Evolutionary conservation across 2,329 filamentous ascomycete species (phyloP), one percentile per base, ranked within the genome.

Genomic region (Didymella exigua): DNA sequence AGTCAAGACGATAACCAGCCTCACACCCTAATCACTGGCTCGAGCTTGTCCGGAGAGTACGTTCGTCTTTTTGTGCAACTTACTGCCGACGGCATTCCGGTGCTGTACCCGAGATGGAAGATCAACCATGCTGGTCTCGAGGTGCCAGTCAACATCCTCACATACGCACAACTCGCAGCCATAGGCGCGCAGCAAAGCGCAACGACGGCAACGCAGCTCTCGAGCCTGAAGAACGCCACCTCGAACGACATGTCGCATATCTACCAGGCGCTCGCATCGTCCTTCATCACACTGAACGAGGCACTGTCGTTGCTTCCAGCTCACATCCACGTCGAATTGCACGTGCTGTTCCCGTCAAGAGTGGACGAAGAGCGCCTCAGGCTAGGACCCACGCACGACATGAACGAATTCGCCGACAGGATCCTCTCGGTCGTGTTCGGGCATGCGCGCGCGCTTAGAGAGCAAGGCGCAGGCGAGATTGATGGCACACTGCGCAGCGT

Each of bases 11-110:
- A 96, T 72, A 87, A 90, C 45, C 90, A 92, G 41, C 89, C 89
- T 21, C 95, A 85, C 69, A 90, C 91, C 21, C 86, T 98, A 21
- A 91, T 99, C 16, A 98, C 93, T 0, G 95, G 93, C 0, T 98
- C 93, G 9, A 98, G 93, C 77, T 77, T 99, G 50, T 96, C 91
- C 2, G 95, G 95, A n/a, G 90, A 98, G 68, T 98, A 98, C 74
- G 87, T 96, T 21, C 86, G 93, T 51, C 78, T 99, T 7, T 96
- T 92, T 69, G 90, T 98, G 21, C 95, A 99, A 70, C 84, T 96
- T 63, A 98, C 93, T 0, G 88, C 86, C 56, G 95, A 99, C 71
- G 88, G 89, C 1, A 79, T 96, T 0, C 92, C 93, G 0, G 89
- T 99, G 1, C 80, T 98, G 23, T 96, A 91, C 83, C 93, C 93